Base-by-base conservation (phyloP, 768 basidiomycete species). In the Sarcomyxa edulis region DNA sequence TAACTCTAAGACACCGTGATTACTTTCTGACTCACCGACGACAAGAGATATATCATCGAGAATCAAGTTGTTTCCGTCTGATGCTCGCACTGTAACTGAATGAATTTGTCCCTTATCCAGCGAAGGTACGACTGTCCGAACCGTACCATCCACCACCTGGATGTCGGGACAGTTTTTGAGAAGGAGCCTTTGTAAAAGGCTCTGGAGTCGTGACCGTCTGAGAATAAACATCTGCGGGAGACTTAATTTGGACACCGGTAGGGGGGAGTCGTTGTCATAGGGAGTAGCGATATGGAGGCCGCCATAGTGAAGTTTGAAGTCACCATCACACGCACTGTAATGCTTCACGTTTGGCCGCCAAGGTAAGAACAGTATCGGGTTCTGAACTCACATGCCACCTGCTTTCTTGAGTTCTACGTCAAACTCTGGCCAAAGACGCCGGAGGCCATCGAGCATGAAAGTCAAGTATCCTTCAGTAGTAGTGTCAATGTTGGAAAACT, bases 351-450 rank as follows among this genome's bases (percentile, higher is more conserved):
- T n/a, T n/a, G n/a, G n/a, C n/a, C n/a, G 11, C 25, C 16, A 21
- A 31, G 5, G 3, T 24, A 5, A 26, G 22, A 16, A 21, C 12
- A 21, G 26, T 19, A 18, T 10, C 7, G 26, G 20, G 22, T n/a
- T 7, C 21, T 20, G 1, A 10, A 35, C 48, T 25, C 26, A 52
- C 55, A 40, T 21, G 11, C 41, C 50, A 8, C 52, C 54, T 5
- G 33, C 19, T 15, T 37, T 22, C 12, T 39, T 25, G 9, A 47
- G 22, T 20, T 40, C 42, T 15, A 15, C 25, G 23, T 56, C 54
- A 27, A 55, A 46, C 19, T 42, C 33, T 2, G 49, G 44, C 43
- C 53, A 57, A 5, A 55, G 42, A 6, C 39, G 32, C 10, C 45
- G 40, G 8, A 51, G 47, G 3, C 48, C 46, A 22, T 35, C 29